phyloP scores from a whole-genome alignment of 2,329 filamentous ascomycete species.

The Pseudogymnoascus sp. region DNA sequence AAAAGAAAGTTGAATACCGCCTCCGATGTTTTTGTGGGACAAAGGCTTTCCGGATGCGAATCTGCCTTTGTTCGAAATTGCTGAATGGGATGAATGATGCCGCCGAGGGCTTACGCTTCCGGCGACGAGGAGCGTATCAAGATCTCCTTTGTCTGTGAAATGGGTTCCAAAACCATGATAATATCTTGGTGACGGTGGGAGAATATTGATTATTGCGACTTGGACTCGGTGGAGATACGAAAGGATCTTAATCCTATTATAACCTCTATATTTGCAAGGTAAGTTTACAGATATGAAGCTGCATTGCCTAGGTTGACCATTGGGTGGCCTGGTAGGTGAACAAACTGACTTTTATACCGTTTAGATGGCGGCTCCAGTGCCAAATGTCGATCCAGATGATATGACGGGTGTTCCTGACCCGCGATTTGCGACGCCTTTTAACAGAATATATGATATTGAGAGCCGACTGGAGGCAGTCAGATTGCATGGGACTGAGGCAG shows the following conservation, averaged over 20 bases:
- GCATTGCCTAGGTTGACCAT: background rate
- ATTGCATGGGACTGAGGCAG: background rate
- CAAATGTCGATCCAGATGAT: background rate
- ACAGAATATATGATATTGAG: background rate
- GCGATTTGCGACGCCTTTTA: background rate
- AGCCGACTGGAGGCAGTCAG: background rate
- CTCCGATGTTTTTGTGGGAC: background rate
- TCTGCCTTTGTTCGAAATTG: background rate
- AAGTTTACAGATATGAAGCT: background rate
- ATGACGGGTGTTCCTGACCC: background rate
- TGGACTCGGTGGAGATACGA: background rate
- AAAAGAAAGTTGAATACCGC: background rate
- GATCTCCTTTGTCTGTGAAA: background rate
- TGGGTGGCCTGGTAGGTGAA: too few species aligned
- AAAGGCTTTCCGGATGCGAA: constrained; percentile 1
- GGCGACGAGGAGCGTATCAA: background rate
- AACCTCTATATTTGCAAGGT: constrained; percentile 1
- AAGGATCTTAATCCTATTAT: background rate
- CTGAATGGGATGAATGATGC: background rate
- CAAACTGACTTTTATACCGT: background rate
- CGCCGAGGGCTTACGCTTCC: background rate
- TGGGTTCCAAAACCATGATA: background rate
- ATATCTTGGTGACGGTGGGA: background rate
- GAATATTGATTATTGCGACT: background rate
- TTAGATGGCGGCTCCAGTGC: background rate